Base-by-base conservation (phyloP, 257 asterid species). In the Solanum stenotomum region DNA sequence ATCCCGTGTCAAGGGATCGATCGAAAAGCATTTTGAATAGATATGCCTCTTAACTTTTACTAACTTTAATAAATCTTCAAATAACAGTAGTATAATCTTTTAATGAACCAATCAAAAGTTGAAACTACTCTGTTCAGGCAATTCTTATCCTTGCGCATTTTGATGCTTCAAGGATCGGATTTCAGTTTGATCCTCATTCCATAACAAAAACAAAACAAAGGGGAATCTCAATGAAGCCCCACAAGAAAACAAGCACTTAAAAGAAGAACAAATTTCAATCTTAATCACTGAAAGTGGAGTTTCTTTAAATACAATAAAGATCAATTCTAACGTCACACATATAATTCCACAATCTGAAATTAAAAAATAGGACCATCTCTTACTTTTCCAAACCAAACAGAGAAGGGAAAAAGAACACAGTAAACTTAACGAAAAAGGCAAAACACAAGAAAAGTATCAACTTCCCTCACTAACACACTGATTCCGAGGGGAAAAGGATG, bases 401-500 rank as follows among this genome's bases (percentile, higher is more conserved):
- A 25, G 49, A 52, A 11, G 71, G 88, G 74, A 85, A 87, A 61
- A 87, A 85, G 70, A 88, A 70, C 75, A 31, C 9, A 37, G 52
- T 10, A 65, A 56, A 83, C 70, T 16, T 18, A 82, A 59, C 86
- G 76, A 49, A 38, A 86, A 86, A 42, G 71, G 29, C 16, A 74
- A 33, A 49, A 72, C 23, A 71, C 31, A 42, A 71, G 33, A 42
- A 72, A 86, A 52, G 75, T n/a, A 49, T 46, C 84, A 71, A 75
- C 25, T 22, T 85, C 85, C 86, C 85, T 86, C 20, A 37, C 89
- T 29, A 89, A 88, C 85, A 84, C 88, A 89, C 94, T 85, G 93
- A 91, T 90, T 88, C 93, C 88, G 67, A 92, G 89, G 87, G 89
- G 87, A 83, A 31, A 88, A 87, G 86, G 83, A 86, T 75, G 83